Evolutionary conservation across 768 basidiomycete species (phyloP).

Genomic region (Saitozyma podzolica): DNA sequence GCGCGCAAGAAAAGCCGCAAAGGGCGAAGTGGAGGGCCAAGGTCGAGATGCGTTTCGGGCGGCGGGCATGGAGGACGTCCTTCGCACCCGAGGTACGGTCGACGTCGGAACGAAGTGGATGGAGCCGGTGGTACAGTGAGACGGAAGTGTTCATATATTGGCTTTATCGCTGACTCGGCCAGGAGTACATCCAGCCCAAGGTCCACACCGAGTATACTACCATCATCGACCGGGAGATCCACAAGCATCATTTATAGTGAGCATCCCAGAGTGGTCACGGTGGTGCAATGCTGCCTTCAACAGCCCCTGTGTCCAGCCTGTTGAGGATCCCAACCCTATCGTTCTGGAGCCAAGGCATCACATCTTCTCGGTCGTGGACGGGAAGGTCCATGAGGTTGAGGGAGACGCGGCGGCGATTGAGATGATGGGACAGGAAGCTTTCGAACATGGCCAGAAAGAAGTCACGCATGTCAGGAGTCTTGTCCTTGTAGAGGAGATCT

Average conservation of each 20-base stretch:
- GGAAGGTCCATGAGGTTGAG: slow-evolving; percentile 46
- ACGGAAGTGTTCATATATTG: slow-evolving; percentile 25
- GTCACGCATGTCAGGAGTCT: no score
- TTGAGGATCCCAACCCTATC: slow-evolving; percentile 46
- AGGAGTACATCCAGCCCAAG: slow-evolving; percentile 43
- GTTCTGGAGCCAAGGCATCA: slow-evolving; percentile 41
- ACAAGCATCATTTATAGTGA: slow-evolving; percentile 50
- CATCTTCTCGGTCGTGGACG: slow-evolving; percentile 36
- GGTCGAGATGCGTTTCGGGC: slow-evolving; percentile 26
- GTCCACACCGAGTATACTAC: slow-evolving; percentile 39
- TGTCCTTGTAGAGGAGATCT: no score
- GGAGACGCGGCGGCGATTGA: slow-evolving; percentile 48
- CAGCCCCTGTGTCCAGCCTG: slow-evolving; percentile 50
- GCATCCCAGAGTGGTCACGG: no score
- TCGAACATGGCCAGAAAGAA: slow-evolving; percentile 35
- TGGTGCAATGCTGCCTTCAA: no score
- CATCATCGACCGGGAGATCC: slow-evolving; percentile 42
- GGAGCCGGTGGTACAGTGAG: slow-evolving; percentile 50
- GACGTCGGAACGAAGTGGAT: slow-evolving; percentile 40
- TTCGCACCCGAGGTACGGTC: slow-evolving; percentile 29
- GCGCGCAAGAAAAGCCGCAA: slow-evolving; percentile 13
- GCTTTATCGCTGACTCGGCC: no score
- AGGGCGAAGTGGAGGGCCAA: slow-evolving; percentile 12
- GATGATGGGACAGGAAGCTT: slow-evolving; percentile 42
- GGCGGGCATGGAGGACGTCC: slow-evolving; percentile 28